Conservation (phyloP, 2,329 filamentous ascomycete species). For the Aschersonia sp. region DNA sequence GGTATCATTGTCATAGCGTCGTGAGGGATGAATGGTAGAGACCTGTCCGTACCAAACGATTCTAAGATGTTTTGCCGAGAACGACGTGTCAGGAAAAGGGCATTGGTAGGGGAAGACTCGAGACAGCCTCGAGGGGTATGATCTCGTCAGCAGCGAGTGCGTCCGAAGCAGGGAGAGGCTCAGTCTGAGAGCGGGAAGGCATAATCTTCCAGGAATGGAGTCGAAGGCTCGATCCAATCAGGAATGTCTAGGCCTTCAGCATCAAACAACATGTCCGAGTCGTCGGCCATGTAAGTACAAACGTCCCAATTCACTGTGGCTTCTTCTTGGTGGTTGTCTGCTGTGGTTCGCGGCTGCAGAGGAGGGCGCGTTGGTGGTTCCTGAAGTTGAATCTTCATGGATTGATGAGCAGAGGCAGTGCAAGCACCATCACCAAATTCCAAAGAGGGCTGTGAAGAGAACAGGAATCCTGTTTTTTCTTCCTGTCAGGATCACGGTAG, state of each 20-base stretch:
- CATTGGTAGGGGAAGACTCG: no score
- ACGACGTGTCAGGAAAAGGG: background rate
- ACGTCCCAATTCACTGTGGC: conserved; percentile 4
- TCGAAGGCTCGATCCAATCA: conserved; percentile 4
- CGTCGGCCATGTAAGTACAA: conserved; percentile 4
- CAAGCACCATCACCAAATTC: conserved; percentile 3
- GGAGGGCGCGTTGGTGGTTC: conserved; percentile 2
- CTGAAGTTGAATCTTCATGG: conserved; percentile 4
- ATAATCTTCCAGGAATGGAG: conserved; percentile 4
- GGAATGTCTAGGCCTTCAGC: conserved; percentile 2
- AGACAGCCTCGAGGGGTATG: no score
- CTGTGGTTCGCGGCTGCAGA: conserved; percentile 2
- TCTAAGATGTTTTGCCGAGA: background rate
- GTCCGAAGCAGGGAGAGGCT: background rate
- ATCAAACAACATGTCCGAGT: conserved; percentile 4
- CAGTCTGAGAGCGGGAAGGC: conserved; percentile 2
- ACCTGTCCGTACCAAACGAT: conserved; percentile 1
- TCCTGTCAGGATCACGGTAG: conserved; percentile 1
- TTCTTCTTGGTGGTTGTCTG: conserved; percentile 5
- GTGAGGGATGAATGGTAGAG: conserved; percentile 1
- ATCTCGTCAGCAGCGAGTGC: background rate
- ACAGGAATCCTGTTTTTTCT: conserved; percentile 2
- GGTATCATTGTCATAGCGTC: conserved; percentile 2
- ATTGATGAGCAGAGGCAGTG: conserved; percentile 3
- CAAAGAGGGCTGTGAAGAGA: conserved; percentile 3